These are phyloP conservation scores for Exutisphaerella laricina DNA, from an alignment of 2,329 filamentous ascomycete species.

Conservation along the genomic window DNA sequence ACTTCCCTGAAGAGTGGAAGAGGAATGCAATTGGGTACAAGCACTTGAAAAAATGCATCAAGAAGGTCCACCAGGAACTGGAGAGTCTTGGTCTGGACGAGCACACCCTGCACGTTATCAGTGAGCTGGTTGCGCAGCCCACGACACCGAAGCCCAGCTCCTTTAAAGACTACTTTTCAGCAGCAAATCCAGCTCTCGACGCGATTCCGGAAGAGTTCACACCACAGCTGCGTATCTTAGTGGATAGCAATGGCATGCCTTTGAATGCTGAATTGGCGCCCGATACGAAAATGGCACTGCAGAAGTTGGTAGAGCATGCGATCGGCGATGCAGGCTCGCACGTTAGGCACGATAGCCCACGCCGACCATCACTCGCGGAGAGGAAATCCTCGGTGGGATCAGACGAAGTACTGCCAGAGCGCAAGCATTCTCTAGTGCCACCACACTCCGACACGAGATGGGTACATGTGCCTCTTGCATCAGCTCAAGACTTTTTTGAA, in stretches of 20 bases:
- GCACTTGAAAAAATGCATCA: conserved; percentile 83
- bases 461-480: conserved; percentile 70
- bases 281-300: conserved; percentile 58
- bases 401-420: background rate
- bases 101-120: conserved; percentile 61
- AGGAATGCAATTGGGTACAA: conserved; percentile 75
- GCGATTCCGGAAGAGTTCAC: conserved; percentile 44
- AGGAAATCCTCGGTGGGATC: background rate
- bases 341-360: conserved; percentile 19
- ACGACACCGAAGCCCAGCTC: conserved; percentile 3
- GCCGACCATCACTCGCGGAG: conserved; percentile 4
- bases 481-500: conserved; percentile 74
- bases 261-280: conserved; percentile 64
- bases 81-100: conserved; percentile 64
- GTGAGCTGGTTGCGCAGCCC: conserved; percentile 39
- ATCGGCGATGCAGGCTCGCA: conserved; percentile 36
- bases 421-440: conserved; percentile 1
- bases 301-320: conserved; percentile 52
- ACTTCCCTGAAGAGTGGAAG: conserved; percentile 67
- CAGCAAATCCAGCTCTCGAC: conserved; percentile 18
- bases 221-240: conserved; percentile 64
- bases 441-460: conserved; percentile 27
- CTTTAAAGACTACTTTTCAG: conserved; percentile 22
- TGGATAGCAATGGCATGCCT: conserved; percentile 60
- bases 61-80: conserved; percentile 69